Evolutionary conservation across 78 protist genomes (phyloP).

Genomic region (slime mould (Dictyostelium discoideum)): DNA sequence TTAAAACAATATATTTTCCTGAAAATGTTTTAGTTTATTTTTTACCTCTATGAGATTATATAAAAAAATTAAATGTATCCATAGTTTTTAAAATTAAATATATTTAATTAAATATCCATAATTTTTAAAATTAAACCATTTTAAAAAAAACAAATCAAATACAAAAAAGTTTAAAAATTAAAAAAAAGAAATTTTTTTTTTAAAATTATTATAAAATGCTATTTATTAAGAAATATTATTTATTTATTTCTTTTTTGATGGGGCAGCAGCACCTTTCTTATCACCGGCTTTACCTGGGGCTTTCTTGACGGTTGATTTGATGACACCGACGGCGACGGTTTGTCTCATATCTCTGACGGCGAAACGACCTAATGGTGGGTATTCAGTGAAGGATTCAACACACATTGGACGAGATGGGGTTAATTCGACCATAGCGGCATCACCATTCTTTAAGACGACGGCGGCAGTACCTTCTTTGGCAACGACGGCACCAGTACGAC

Average conservation of each 20-base stretch:
- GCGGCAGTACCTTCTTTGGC: constrained; percentile 42
- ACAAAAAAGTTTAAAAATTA: too few species aligned
- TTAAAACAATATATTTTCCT: too few species aligned
- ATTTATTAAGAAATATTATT: neutral
- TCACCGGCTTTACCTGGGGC: constrained; percentile 33
- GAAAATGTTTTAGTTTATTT: too few species aligned
- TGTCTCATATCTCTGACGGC: constrained; percentile 99
- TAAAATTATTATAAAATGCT: too few species aligned
- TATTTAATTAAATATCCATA: too few species aligned
- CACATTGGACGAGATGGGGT: constrained; percentile 97
- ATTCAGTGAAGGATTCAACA: constrained; percentile 96
- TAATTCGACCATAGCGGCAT: constrained; percentile 95
- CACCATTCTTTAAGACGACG: constrained; percentile 86
- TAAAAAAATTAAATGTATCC: too few species aligned
- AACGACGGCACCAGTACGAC: constrained; percentile 92
- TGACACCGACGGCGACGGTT: constrained; percentile 99
- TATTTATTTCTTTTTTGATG: constrained; percentile 35
- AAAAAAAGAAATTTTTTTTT: too few species aligned
- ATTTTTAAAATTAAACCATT: too few species aligned
- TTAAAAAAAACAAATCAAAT: too few species aligned
- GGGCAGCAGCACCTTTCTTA: constrained; percentile 50
- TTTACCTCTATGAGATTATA: too few species aligned
- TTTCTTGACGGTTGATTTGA: constrained; percentile 88
- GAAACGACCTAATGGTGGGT: constrained; percentile 99
- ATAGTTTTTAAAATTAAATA: too few species aligned